phyloP scores from a whole-genome alignment of 2,329 filamentous ascomycete genomes.

The Rutstroemia sp. region DNA sequence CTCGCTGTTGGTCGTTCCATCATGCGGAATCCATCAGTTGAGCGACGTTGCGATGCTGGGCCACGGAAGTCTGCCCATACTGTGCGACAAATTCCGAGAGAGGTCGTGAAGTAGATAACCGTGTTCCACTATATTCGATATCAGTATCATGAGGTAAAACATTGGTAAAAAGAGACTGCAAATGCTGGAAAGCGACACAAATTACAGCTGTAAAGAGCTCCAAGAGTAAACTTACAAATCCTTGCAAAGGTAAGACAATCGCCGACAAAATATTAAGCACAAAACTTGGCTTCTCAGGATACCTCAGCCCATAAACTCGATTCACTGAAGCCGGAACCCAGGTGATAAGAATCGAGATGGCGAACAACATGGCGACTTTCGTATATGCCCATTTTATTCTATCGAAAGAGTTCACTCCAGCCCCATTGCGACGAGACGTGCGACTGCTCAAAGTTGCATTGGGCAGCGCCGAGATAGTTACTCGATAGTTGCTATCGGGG shows the following conservation, averaged over 20 bases:
- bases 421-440: background rate
- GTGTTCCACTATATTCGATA: slow-evolving; percentile 54
- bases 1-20: background rate
- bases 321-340: slow-evolving; percentile 74
- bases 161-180: too few species aligned
- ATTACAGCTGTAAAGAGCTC: background rate
- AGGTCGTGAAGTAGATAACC: slow-evolving; percentile 66
- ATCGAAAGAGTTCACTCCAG: slow-evolving; percentile 32
- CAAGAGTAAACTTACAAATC: slow-evolving; percentile 39
- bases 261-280: slow-evolving; percentile 62
- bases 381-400: slow-evolving; percentile 63
- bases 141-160: background rate
- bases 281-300: slow-evolving; percentile 43
- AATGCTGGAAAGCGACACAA: too few species aligned
- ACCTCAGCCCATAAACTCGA: slow-evolving; percentile 60
- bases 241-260: slow-evolving; percentile 70
- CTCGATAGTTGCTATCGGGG: slow-evolving; percentile 9
- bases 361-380: slow-evolving; percentile 63
- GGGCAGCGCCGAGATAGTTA: slow-evolving; percentile 10
- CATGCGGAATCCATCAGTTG: background rate
- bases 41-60: background rate
- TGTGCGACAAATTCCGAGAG: slow-evolving; percentile 33
- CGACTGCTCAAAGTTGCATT: background rate
- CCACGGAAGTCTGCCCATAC: slow-evolving; percentile 1
- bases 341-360: slow-evolving; percentile 61